phyloP scores from a whole-genome alignment of 2,329 filamentous ascomycete species.

The Tolypocladium tundrense region DNA sequence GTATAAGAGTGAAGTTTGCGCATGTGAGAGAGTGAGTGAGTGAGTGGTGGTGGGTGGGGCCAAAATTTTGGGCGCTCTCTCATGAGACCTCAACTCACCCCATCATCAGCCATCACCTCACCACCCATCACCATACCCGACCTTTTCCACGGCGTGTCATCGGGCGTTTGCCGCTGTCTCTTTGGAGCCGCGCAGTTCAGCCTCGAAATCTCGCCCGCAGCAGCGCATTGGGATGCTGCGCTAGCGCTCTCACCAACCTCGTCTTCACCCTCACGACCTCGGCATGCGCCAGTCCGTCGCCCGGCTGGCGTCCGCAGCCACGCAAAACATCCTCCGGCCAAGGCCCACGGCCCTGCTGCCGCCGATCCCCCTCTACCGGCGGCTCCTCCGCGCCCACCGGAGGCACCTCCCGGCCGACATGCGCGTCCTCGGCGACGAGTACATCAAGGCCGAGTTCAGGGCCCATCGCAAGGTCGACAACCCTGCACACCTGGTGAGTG shows the following conservation, averaged over 20 bases:
- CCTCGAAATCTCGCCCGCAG: background rate
- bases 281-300: background rate
- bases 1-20: background rate
- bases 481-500: conserved; percentile 72
- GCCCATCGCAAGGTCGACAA: conserved; percentile 79
- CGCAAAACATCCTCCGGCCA: conserved; percentile 23
- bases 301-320: conserved; percentile 26
- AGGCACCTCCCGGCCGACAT: conserved; percentile 63
- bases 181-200: background rate
- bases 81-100: background rate
- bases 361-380: conserved; percentile 80
- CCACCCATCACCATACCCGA: background rate
- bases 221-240: background rate
- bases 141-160: background rate
- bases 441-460: conserved; percentile 86
- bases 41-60: background rate
- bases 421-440: conserved; percentile 81
- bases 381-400: conserved; percentile 77
- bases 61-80: background rate
- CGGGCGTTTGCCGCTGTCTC: background rate
- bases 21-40: background rate
- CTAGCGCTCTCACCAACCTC: background rate
- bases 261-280: background rate
- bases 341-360: conserved; percentile 62
- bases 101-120: background rate